phyloP scores from a whole-genome alignment of 345 rosid genomes.

The Isatis tinctoria region DNA sequence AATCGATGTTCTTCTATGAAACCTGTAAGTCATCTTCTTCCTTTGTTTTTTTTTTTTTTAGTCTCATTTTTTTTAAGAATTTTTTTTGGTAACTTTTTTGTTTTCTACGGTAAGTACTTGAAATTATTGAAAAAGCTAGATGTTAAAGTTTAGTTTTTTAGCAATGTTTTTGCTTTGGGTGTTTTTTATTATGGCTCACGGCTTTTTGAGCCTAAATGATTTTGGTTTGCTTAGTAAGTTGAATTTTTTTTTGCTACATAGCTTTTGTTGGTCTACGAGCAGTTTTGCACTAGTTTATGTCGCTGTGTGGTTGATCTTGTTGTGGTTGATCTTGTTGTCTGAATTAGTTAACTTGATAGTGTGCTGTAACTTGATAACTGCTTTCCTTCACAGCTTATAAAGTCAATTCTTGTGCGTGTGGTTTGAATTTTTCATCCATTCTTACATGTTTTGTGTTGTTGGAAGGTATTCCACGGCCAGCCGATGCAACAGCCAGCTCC shows the following conservation, averaged over 20 bases:
- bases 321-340: neutral
- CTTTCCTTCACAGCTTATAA: neutral
- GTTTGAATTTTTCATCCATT: neutral
- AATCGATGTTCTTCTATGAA: conserved; percentile 59
- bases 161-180: neutral
- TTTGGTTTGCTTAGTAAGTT: neutral
- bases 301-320: neutral
- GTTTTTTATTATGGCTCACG: neutral
- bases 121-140: neutral
- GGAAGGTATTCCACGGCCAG: conserved; percentile 89
- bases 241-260: neutral
- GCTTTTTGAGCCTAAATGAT: neutral
- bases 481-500: conserved; percentile 66
- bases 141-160: neutral
- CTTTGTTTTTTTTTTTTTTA: neutral
- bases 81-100: conserved; percentile 10
- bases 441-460: conserved; percentile 2
- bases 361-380: neutral
- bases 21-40: conserved; percentile 49
- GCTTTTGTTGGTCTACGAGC: neutral
- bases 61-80: neutral
- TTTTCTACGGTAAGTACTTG: neutral
- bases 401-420: neutral
- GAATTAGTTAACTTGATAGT: neutral
- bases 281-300: neutral